A percentile compares a stretch with the other conserved stretches of the same genome.
Evolutionary conservation across 2,329 filamentous ascomycete genomes (phyloP).

Genomic region (Epichloe amarillans): DNA sequence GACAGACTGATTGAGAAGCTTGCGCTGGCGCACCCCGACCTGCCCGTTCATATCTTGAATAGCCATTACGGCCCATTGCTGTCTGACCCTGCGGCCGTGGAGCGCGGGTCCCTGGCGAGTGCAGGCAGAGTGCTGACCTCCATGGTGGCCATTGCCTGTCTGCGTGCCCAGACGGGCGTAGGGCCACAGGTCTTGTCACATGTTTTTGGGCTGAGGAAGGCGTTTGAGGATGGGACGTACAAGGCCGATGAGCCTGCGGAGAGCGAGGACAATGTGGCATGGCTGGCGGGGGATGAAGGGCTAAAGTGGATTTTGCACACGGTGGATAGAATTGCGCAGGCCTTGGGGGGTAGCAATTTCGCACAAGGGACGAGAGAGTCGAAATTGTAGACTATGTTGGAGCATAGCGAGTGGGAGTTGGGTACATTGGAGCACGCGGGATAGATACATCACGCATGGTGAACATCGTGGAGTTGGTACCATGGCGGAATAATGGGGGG

Average conservation of each 20-base stretch:
- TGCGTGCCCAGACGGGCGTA: constrained; percentile 69
- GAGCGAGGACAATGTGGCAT: constrained; percentile 22
- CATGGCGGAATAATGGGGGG: too few relatives aligned
- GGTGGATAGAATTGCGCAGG: constrained; percentile 31
- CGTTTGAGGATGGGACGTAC: constrained; percentile 52
- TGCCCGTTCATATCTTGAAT: constrained; percentile 67
- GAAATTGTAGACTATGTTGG: constrained; percentile 6
- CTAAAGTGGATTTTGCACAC: constrained; percentile 32
- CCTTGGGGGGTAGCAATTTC: constrained; percentile 32
- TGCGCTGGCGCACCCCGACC: constrained; percentile 62
- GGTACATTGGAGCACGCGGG: too few relatives aligned
- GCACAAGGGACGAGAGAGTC: constrained; percentile 8
- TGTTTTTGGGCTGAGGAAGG: constrained; percentile 69
- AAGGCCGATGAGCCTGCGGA: constrained; percentile 18
- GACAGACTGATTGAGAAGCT: constrained; percentile 58
- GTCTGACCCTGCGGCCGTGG: constrained; percentile 44
- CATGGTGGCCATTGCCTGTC: constrained; percentile 58
- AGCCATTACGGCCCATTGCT: constrained; percentile 63
- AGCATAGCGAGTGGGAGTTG: neutral
- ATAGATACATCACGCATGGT: neutral
- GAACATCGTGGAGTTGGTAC: too few relatives aligned
- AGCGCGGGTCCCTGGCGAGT: constrained; percentile 27
- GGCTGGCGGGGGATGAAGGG: constrained; percentile 32
- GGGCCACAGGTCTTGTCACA: constrained; percentile 73
- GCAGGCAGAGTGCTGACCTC: constrained; percentile 61